Evolutionary conservation across 306 rosid species (phyloP), one percentile per base, ranked within the genome.

Genomic region (Canavalia ensiformis): DNA sequence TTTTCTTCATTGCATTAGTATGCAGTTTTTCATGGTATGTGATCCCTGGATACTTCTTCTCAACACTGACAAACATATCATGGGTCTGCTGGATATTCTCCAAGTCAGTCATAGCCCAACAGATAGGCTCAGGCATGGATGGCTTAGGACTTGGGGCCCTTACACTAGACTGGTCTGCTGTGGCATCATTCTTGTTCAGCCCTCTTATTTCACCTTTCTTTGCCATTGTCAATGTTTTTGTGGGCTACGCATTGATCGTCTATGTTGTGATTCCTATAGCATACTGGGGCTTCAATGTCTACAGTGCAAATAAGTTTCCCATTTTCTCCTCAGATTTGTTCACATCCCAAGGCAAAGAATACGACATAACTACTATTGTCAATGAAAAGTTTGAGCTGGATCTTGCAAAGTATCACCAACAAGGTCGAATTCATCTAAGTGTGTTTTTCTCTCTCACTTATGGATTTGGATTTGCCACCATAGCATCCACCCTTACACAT

Each of bases 111-210:
- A 89, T 89, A 0, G 96, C 94, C 52, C 96, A 93, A 80, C 97
- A 91, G 62, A 44, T 93, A 7, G 97, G 97, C 50, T 93, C 97
- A 0, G 94, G 96, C 59, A 91, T 93, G 94, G 70, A 30, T 6
- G 97, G 97, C 62, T 84, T 92, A 8, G 97, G 97, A 66, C 88
- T 92, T 0, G 97, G 97, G 6, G 90, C 94, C n/a, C 1, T 91
- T 13, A 88, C 95, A 7, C 89, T 92, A 0, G 97, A 92, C 57
- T 92, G 96, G 97, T 0, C 89, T 0, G 89, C 69, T 3, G 92
- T 91, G 49, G 89, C 94, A 0, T 91, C 97, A 29, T 89, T 85
- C 92, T 59, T 89, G 69, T 88, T 57, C 77, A 89, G 97, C 70
- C 96, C 96, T 39, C 92, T 93, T 28, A 77, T 88, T 77, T 80